These are phyloP conservation scores for Rhododendron ferrugineum DNA, from an alignment of 148 eudicot species.

Conservation along the genomic window DNA sequence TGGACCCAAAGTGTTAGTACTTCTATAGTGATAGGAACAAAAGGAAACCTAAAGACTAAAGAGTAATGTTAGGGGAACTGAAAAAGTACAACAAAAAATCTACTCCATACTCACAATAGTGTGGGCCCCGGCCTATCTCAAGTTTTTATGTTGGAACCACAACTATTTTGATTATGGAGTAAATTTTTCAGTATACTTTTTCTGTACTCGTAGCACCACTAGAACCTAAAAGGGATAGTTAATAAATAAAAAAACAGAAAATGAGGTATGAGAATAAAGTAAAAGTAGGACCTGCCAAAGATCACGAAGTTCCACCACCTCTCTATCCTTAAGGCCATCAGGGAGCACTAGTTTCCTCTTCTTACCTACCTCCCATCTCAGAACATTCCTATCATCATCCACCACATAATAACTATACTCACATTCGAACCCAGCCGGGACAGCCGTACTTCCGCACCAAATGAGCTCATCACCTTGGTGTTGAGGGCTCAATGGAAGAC, in stretches of 20 bases:
- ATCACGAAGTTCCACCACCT: conserved; percentile 71
- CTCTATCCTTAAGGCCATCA: conserved; percentile 56
- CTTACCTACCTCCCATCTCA: conserved; percentile 73
- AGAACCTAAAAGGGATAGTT: neutral
- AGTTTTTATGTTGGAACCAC: neutral
- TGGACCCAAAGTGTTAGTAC: neutral
- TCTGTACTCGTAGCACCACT: neutral
- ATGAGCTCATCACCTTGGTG: conserved; percentile 72
- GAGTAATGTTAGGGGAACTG: neutral
- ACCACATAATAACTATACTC: conserved; percentile 90
- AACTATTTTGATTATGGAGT: neutral
- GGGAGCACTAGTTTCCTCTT: conserved; percentile 61
- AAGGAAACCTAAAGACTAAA: neutral
- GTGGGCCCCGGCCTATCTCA: neutral
- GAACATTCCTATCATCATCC: conserved; percentile 71
- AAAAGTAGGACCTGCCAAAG: conserved; percentile 74
- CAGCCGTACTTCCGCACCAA: conserved; percentile 66
- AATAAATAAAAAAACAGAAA: neutral
- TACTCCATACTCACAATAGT: neutral
- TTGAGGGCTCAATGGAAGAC: conserved; percentile 56
- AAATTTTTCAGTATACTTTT: too few species aligned
- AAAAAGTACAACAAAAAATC: neutral
- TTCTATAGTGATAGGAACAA: neutral
- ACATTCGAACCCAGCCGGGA: conserved; percentile 51
- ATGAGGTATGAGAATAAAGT: neutral